Percentiles rank a stretch among this genome's conserved stretches.
Evolutionary conservation across 306 rosid genomes (phyloP).

Genomic region (Casuarina cunninghamiana): DNA sequence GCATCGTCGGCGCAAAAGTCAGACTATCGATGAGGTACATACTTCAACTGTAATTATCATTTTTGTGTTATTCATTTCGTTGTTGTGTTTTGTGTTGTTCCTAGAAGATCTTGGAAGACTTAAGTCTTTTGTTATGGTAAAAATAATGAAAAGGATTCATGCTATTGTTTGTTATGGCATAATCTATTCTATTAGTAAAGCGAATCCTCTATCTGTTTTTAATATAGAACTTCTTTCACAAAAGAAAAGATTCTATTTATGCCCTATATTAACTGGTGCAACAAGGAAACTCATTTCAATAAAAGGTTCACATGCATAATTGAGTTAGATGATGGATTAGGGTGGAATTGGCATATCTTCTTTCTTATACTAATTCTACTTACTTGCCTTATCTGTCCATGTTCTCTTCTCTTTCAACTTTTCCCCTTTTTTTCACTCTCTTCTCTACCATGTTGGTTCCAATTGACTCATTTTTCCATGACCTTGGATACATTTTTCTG

Average conservation of each 20-base stretch:
- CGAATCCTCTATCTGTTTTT: not conserved
- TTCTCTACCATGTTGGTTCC: not conserved
- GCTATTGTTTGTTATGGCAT: not conserved
- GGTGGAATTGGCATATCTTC: not conserved
- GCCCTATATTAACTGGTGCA: not conserved
- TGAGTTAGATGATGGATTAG: not conserved
- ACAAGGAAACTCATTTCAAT: not conserved
- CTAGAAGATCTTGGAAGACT: not conserved
- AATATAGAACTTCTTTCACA: not conserved
- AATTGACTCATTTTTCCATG: too few species aligned
- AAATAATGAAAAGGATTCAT: not conserved
- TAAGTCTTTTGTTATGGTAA: not conserved
- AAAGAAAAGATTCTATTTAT: not conserved
- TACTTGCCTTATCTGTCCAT: not conserved
- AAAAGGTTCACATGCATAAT: not conserved
- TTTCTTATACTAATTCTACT: not conserved
- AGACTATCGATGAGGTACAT: conserved; percentile 88
- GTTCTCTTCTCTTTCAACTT: not conserved
- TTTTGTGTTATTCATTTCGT: not conserved
- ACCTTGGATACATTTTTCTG: not conserved
- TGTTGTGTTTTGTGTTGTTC: not conserved
- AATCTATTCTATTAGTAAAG: not conserved
- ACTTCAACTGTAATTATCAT: conserved; percentile 20
- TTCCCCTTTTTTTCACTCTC: not conserved
- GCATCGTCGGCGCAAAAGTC: conserved; percentile 83